Evolutionary conservation across 164 flowering plant species (phyloP).

Genomic region (Santalum album): DNA sequence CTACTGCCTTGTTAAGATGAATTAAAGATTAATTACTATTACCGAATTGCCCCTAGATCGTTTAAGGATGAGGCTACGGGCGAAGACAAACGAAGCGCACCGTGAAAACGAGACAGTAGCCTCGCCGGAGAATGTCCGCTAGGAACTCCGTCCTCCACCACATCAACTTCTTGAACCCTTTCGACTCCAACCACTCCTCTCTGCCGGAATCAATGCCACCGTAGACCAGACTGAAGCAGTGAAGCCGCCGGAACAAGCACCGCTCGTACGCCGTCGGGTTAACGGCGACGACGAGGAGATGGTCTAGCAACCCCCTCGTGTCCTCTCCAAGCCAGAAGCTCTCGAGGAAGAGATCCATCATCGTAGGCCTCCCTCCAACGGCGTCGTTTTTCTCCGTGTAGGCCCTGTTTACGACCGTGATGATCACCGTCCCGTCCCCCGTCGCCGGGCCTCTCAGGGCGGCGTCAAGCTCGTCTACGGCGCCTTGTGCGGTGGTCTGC

Average conservation of each 20-base stretch:
- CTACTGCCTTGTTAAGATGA: too few relatives aligned
- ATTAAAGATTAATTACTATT: too few relatives aligned
- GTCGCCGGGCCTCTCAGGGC: slow-evolving; percentile 40
- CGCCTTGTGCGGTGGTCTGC: too few relatives aligned
- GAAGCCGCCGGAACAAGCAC: slow-evolving; percentile 39
- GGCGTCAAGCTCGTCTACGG: slow-evolving; percentile 29
- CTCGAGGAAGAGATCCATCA: slow-evolving; percentile 64
- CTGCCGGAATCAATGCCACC: slow-evolving; percentile 50
- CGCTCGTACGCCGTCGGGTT: slow-evolving; percentile 52
- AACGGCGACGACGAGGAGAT: slow-evolving; percentile 49
- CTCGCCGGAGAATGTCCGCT: slow-evolving; percentile 44
- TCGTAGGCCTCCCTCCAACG: slow-evolving; percentile 15
- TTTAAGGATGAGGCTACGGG: too few relatives aligned
- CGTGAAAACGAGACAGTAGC: slow-evolving; percentile 72
- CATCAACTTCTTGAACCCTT: slow-evolving; percentile 74
- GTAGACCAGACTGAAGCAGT: slow-evolving; percentile 51
- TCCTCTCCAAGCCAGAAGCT: slow-evolving; percentile 62
- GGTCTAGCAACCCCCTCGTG: slow-evolving; percentile 36
- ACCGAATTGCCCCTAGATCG: too few relatives aligned
- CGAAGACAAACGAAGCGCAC: too few relatives aligned
- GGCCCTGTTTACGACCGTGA: slow-evolving; percentile 59
- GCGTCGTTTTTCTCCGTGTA: slow-evolving; percentile 34
- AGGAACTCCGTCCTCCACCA: slow-evolving; percentile 68
- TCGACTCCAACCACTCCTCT: slow-evolving; percentile 60
- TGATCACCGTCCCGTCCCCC: slow-evolving; percentile 49